A percentile compares a stretch with the other conserved stretches of the same genome.
Evolutionary conservation across 2,329 filamentous ascomycete species (phyloP).

Genomic region (Didymella segeticola): DNA sequence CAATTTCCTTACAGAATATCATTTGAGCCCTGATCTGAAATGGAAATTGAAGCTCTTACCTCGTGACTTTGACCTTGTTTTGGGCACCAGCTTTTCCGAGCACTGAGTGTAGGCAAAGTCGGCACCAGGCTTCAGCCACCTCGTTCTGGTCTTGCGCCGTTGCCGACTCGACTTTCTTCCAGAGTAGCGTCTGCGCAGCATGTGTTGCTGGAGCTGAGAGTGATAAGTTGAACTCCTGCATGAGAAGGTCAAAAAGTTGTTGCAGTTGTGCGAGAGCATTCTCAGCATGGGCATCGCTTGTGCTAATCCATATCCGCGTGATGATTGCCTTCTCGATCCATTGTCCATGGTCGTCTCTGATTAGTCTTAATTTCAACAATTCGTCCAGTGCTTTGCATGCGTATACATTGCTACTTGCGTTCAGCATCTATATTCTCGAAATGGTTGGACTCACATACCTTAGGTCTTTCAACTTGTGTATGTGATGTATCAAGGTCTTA

Average conservation of each 20-base stretch:
- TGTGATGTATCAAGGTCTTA: conserved; percentile 69
- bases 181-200: conserved; percentile 75
- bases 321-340: conserved; percentile 76
- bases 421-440: background rate
- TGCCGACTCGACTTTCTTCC: conserved; percentile 75
- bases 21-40: background rate
- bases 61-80: conserved; percentile 72
- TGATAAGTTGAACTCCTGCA: conserved; percentile 53
- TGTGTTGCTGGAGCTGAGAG: conserved; percentile 68
- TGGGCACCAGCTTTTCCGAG: conserved; percentile 70
- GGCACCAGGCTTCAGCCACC: conserved; percentile 73
- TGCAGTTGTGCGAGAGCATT: conserved; percentile 50
- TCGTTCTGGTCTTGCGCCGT: conserved; percentile 62
- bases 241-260: conserved; percentile 56
- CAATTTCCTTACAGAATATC: conserved; percentile 65
- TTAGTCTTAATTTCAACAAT: conserved; percentile 66
- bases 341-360: conserved; percentile 56
- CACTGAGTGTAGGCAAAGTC: conserved; percentile 68
- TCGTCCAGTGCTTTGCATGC: conserved; percentile 64
- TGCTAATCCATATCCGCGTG: conserved; percentile 70
- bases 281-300: conserved; percentile 51
- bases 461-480: conserved; percentile 65
- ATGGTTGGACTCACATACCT: conserved; percentile 25
- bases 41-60: conserved; percentile 52
- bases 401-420: conserved; percentile 39